Evolutionary conservation across 2,329 filamentous ascomycete species (phyloP).

Genomic region (Fonsecaea monophora): DNA sequence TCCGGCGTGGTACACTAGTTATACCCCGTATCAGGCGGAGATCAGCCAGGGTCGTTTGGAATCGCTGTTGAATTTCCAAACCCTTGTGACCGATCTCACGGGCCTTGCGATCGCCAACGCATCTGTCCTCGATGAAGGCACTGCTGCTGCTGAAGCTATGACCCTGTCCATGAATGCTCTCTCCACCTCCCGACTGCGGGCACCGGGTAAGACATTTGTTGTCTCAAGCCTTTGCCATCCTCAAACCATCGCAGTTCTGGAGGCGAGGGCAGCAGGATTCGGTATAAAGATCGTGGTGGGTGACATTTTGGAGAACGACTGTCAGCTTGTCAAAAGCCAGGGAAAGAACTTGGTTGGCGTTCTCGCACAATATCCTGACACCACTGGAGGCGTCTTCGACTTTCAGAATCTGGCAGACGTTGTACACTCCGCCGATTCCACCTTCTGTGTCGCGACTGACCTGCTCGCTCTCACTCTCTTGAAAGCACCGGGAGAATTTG

Average conservation of each 20-base stretch:
- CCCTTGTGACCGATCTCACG: conserved; percentile 86
- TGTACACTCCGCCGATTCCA: conserved; percentile 77
- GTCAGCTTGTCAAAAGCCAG: conserved; percentile 71
- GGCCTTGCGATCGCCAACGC: conserved; percentile 88
- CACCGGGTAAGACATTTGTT: conserved; percentile 78
- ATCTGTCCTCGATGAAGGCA: conserved; percentile 87
- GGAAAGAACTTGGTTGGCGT: conserved; percentile 86
- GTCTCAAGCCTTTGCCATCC: conserved; percentile 84
- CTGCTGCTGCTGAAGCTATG: conserved; percentile 94
- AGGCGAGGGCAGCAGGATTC: conserved; percentile 88
- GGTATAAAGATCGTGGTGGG: conserved; percentile 77
- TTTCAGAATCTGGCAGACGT: conserved; percentile 75
- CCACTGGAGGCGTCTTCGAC: conserved; percentile 78
- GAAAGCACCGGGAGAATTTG: conserved; percentile 90
- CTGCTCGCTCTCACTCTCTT: conserved; percentile 84
- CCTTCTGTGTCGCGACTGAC: conserved; percentile 88
- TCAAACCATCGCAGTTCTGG: conserved; percentile 83
- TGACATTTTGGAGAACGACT: conserved; percentile 71
- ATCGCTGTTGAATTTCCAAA: conserved; percentile 94
- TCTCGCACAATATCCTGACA: conserved; percentile 94
- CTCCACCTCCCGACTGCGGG: conserved; percentile 73
- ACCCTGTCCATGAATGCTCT: conserved; percentile 84
- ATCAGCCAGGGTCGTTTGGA: conserved; percentile 94
- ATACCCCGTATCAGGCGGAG: conserved; percentile 96
- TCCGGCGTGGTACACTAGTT: conserved; percentile 97